phyloP scores from a whole-genome alignment of 768 basidiomycete species.

The Pisolithus albus region DNA sequence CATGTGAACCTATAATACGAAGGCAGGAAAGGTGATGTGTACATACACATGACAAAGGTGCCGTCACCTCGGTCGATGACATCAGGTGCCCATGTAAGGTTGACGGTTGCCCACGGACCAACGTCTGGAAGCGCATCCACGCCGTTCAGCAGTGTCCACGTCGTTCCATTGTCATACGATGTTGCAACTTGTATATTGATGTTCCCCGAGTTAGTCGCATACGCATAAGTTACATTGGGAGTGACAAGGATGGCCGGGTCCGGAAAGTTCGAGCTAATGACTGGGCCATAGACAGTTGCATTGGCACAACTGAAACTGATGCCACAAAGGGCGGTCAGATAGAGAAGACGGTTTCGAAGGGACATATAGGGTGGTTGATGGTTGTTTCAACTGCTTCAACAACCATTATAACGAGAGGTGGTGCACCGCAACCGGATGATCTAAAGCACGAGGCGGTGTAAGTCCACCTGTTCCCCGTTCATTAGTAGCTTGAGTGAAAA shows the following conservation, averaged over 20 bases:
- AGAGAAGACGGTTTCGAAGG: neutral
- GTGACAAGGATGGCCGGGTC: constrained; percentile 16
- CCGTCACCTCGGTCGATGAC: constrained; percentile 12
- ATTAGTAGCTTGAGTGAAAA: too few relatives aligned
- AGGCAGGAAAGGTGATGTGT: neutral
- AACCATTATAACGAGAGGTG: neutral
- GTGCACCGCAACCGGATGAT: neutral
- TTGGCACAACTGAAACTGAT: neutral
- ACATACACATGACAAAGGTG: constrained; percentile 19
- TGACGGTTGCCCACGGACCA: constrained; percentile 16
- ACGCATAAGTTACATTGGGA: constrained; percentile 11
- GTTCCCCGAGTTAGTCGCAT: constrained; percentile 16
- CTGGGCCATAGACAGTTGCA: constrained; percentile 10
- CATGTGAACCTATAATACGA: neutral
- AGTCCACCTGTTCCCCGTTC: too few relatives aligned
- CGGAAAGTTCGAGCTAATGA: constrained; percentile 17
- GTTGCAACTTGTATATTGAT: constrained; percentile 18
- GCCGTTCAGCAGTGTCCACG: constrained; percentile 11
- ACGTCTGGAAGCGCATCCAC: constrained; percentile 17
- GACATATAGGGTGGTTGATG: neutral
- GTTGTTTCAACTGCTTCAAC: neutral
- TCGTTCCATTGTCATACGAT: constrained; percentile 14
- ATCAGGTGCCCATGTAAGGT: constrained; percentile 18
- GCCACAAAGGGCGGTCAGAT: neutral
- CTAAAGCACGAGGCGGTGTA: too few relatives aligned